These are phyloP conservation scores for Dalbergia oliveri DNA, from an alignment of 306 rosid genomes.

Conservation along the genomic window DNA sequence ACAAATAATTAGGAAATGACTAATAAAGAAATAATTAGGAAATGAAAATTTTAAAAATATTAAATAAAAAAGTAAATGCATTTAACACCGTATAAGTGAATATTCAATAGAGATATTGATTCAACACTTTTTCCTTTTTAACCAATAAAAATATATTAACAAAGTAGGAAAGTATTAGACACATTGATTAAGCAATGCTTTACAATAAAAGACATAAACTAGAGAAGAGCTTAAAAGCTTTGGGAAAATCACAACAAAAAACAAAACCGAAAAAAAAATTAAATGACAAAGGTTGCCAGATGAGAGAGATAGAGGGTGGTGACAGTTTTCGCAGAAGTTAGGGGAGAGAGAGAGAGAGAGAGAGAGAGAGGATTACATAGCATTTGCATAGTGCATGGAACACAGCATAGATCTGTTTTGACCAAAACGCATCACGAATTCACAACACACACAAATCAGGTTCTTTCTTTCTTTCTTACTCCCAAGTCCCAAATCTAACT, in stretches of 20 bases:
- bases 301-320: neutral
- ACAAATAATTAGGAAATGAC: neutral
- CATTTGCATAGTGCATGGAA: no score
- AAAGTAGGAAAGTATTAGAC: neutral
- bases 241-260: neutral
- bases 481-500: conserved; percentile 27
- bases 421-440: conserved; percentile 21
- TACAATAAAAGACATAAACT: neutral
- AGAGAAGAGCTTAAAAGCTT: neutral
- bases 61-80: neutral
- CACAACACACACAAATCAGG: conserved; percentile 45
- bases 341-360: conserved; percentile 35
- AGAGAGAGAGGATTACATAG: neutral
- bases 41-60: no score
- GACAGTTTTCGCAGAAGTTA: conserved; percentile 25
- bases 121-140: neutral
- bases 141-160: neutral
- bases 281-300: neutral
- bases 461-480: neutral
- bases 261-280: neutral
- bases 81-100: neutral
- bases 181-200: neutral
- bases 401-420: conserved; percentile 52
- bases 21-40: no score
- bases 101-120: neutral